These are phyloP conservation scores for Leccinum subgranulosum DNA, from an alignment of 768 basidiomycete species.

Conservation along the genomic window DNA sequence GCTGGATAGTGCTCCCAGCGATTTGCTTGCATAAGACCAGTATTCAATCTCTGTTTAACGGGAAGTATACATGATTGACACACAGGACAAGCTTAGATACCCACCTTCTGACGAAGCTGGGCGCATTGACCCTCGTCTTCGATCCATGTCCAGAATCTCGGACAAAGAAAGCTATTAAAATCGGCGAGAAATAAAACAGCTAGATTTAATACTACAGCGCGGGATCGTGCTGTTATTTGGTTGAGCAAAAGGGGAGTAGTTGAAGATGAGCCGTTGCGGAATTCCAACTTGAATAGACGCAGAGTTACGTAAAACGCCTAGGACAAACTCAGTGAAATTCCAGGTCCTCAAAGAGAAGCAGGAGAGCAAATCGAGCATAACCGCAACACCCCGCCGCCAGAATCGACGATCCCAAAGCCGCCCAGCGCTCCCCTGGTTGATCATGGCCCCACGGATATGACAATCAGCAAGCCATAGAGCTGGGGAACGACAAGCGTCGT, in stretches of 20 bases:
- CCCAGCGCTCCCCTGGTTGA: too few relatives aligned
- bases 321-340: too few relatives aligned
- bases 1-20: slow-evolving; percentile 52
- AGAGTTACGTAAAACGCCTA: not conserved
- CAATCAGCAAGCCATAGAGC: too few relatives aligned
- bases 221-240: not conserved
- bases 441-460: too few relatives aligned
- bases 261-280: not conserved
- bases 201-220: slow-evolving; percentile 4
- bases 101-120: slow-evolving; percentile 78
- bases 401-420: too few relatives aligned
- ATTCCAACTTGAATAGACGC: not conserved
- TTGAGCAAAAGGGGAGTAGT: not conserved
- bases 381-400: too few relatives aligned
- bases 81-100: slow-evolving; percentile 26
- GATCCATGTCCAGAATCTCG: slow-evolving; percentile 48
- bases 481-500: slow-evolving; percentile 31
- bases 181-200: not conserved
- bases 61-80: slow-evolving; percentile 5
- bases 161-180: not conserved
- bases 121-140: slow-evolving; percentile 59
- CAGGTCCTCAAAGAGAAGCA: too few relatives aligned
- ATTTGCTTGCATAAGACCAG: slow-evolving; percentile 67
- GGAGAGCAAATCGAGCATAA: too few relatives aligned
- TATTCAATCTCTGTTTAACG: slow-evolving; percentile 60